phyloP scores from a whole-genome alignment of 192 early-diverging fungal species.

The Phycomyces nitens region DNA sequence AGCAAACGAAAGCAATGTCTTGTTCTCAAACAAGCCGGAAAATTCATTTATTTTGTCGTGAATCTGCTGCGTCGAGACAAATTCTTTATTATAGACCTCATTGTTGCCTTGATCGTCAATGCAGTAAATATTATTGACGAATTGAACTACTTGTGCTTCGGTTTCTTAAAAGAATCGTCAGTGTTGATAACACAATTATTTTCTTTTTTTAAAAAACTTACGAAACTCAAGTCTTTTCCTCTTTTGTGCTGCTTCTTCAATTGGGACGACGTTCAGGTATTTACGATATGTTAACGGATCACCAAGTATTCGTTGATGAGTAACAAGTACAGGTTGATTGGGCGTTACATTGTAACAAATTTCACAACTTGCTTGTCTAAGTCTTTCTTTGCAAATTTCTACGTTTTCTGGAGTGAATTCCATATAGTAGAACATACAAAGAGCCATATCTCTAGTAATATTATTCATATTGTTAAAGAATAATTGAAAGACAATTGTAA shows the following conservation, averaged over 20 bases:
- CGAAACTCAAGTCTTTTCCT: background rate
- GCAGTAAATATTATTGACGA: constrained; percentile 1
- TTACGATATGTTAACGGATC: constrained; percentile 4
- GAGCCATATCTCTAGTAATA: constrained; percentile 7
- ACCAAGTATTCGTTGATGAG: constrained; percentile 9
- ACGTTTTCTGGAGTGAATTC: constrained; percentile 8
- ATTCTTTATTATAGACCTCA: background rate
- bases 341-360: constrained; percentile 9
- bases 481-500: constrained; percentile 1
- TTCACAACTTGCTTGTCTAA: constrained; percentile 1
- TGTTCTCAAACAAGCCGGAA: constrained; percentile 1
- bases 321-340: constrained; percentile 5
- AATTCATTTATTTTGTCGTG: background rate
- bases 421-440: constrained; percentile 11
- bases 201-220: background rate
- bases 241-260: background rate
- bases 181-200: constrained; percentile 6
- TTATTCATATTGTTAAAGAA: constrained; percentile 10
- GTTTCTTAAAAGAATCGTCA: constrained; percentile 6
- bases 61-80: background rate
- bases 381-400: constrained; percentile 6
- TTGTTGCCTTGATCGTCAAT: background rate
- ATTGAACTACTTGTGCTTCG: constrained; percentile 7
- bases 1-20: constrained; percentile 6
- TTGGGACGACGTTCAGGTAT: constrained; percentile 4